Evolutionary conservation across 2,329 filamentous ascomycete genomes (phyloP).

Genomic region (Clarireedia homoeocarpa): DNA sequence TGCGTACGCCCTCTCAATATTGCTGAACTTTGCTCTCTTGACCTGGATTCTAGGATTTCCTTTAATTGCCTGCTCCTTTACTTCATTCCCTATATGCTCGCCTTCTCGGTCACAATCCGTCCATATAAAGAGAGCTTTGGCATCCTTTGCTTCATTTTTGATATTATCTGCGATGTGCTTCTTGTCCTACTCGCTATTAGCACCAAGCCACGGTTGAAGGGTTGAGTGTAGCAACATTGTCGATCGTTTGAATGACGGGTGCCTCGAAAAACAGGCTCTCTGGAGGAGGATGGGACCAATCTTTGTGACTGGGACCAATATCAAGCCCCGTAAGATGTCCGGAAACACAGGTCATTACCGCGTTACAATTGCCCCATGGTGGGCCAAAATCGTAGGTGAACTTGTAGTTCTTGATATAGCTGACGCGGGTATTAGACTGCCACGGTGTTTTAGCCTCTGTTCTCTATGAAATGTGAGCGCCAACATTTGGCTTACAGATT

Average conservation of each 20-base stretch:
- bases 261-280: constrained; percentile 68
- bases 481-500: constrained; percentile 48
- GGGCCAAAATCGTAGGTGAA: constrained; percentile 83
- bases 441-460: constrained; percentile 1
- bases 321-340: constrained; percentile 81
- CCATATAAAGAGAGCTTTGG: constrained; percentile 86
- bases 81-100: constrained; percentile 90
- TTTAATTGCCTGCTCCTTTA: constrained; percentile 69
- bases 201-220: not conserved
- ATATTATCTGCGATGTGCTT: constrained; percentile 80
- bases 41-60: constrained; percentile 69
- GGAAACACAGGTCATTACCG: constrained; percentile 89
- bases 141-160: constrained; percentile 62
- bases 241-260: constrained; percentile 60
- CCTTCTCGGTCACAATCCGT: constrained; percentile 98
- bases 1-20: constrained; percentile 78
- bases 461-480: not conserved
- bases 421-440: constrained; percentile 28
- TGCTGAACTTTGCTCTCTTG: constrained; percentile 87
- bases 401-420: constrained; percentile 88
- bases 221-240: constrained; percentile 43
- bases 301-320: constrained; percentile 60
- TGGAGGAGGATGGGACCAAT: constrained; percentile 77
- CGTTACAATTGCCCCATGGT: constrained; percentile 71
- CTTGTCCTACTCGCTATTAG: constrained; percentile 54